A percentile compares a stretch with the other conserved stretches of the same genome.
phyloP scores from a whole-genome alignment of 208 protist genomes.

The Porcisia deanei region DNA sequence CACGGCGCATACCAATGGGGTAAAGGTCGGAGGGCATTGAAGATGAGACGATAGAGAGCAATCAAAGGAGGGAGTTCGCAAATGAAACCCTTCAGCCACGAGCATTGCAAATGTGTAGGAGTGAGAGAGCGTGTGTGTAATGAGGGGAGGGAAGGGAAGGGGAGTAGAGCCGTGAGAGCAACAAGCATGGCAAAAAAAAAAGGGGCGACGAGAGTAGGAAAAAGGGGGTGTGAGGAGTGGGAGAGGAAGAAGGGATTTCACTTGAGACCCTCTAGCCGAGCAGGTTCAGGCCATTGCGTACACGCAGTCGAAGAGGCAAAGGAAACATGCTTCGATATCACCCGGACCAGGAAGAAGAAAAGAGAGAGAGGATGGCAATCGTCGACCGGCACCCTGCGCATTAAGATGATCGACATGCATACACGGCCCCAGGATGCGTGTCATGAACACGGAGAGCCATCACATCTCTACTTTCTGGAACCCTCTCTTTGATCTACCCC shows the following conservation, averaged over 20 bases:
- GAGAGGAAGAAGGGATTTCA: not conserved
- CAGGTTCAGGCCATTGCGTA: not conserved
- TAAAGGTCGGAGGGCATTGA: not conserved
- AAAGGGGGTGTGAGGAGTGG: not conserved
- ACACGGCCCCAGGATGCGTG: not conserved
- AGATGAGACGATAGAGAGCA: not conserved
- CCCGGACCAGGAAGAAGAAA: not conserved
- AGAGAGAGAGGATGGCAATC: not conserved
- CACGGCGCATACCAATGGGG: not conserved
- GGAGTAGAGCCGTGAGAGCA: too few relatives aligned
- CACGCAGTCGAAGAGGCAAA: not conserved
- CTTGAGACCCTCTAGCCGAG: not conserved
- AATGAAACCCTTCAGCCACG: not conserved
- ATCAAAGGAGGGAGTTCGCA: not conserved
- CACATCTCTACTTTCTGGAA: too few relatives aligned
- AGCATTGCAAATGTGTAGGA: not conserved
- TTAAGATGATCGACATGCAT: not conserved
- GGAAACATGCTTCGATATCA: not conserved
- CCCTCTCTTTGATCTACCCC: too few relatives aligned
- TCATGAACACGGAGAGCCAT: not conserved
- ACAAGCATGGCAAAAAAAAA: not conserved
- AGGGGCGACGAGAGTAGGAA: not conserved
- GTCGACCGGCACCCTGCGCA: not conserved
- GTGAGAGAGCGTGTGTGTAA: not conserved
- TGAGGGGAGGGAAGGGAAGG: not conserved